Evolutionary conservation across 1,284 basidiomycete species (phyloP).

Genomic region (Chalciporus sp.): DNA sequence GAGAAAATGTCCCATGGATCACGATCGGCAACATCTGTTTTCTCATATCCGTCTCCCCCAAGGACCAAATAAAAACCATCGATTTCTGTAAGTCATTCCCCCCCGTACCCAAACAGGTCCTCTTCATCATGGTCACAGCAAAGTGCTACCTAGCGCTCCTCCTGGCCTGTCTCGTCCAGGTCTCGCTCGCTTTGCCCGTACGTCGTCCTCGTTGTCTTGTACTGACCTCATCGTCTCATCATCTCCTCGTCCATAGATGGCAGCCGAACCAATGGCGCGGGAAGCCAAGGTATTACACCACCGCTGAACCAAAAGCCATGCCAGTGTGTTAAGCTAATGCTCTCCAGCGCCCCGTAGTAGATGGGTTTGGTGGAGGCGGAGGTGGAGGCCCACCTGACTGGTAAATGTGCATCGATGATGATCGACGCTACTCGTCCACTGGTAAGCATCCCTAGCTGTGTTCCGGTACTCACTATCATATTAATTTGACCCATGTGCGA

Average conservation of each 20-base stretch:
- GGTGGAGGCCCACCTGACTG: constrained; percentile 24
- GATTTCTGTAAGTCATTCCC: constrained; percentile 2
- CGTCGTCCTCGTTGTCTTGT: neutral
- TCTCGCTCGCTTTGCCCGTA: constrained; percentile 30
- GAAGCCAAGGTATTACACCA: constrained; percentile 15
- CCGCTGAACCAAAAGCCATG: neutral
- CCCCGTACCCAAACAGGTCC: constrained; percentile 2
- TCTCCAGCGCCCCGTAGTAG: constrained; percentile 17
- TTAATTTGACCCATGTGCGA: constrained; percentile 9
- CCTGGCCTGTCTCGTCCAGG: constrained; percentile 20
- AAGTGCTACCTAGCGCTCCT: constrained; percentile 28
- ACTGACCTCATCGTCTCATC: constrained; percentile 1
- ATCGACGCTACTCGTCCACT: neutral
- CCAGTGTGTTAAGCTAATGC: constrained; percentile 4
- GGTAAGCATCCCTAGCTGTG: constrained; percentile 14
- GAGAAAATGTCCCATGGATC: constrained; percentile 18
- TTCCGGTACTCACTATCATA: neutral
- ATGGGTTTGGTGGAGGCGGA: constrained; percentile 22
- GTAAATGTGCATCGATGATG: constrained; percentile 12
- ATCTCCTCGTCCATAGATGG: constrained; percentile 11
- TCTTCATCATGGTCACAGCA: constrained; percentile 18
- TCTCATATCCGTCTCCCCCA: constrained; percentile 24
- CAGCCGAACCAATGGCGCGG: constrained; percentile 8
- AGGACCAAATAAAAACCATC: constrained; percentile 27
- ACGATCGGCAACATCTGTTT: constrained; percentile 21